Conservation (phyloP, 2,329 filamentous ascomycete genomes). For the Bretziella fagacearum region DNA sequence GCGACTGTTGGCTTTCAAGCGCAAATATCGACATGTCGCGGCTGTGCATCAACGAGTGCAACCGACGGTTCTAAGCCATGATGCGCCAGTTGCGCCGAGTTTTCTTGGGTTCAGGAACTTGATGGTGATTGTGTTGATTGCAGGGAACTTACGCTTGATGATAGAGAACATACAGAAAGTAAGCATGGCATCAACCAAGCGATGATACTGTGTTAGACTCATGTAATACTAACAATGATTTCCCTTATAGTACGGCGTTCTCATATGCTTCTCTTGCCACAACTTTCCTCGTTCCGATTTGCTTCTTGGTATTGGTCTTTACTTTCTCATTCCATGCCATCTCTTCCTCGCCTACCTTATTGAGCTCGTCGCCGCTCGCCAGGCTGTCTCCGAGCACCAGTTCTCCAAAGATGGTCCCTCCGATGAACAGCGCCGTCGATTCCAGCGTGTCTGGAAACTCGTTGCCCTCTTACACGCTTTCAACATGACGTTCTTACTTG, state of each 20-base stretch:
- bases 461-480: conserved; percentile 66
- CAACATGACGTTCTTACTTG: conserved; percentile 69
- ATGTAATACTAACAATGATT: conserved; percentile 11
- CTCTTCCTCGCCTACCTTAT: conserved; percentile 81
- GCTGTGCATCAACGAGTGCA: conserved; percentile 59
- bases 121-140: conserved; percentile 86
- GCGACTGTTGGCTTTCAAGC: conserved; percentile 11
- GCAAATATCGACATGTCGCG: conserved; percentile 80
- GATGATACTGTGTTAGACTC: background rate
- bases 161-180: conserved; percentile 96
- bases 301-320: conserved; percentile 57
- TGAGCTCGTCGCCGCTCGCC: conserved; percentile 64
- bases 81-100: conserved; percentile 56
- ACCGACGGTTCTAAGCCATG: conserved; percentile 73
- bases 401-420: conserved; percentile 22
- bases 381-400: conserved; percentile 45
- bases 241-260: conserved; percentile 59
- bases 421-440: conserved; percentile 45
- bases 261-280: conserved; percentile 82
- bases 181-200: conserved; percentile 11
- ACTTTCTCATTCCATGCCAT: conserved; percentile 77
- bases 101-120: conserved; percentile 91
- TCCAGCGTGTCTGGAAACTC: conserved; percentile 60
- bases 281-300: conserved; percentile 70
- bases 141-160: conserved; percentile 82